Conservation (phyloP, 2,329 filamentous ascomycete species). For the Pseudogymnoascus destructans region DNA sequence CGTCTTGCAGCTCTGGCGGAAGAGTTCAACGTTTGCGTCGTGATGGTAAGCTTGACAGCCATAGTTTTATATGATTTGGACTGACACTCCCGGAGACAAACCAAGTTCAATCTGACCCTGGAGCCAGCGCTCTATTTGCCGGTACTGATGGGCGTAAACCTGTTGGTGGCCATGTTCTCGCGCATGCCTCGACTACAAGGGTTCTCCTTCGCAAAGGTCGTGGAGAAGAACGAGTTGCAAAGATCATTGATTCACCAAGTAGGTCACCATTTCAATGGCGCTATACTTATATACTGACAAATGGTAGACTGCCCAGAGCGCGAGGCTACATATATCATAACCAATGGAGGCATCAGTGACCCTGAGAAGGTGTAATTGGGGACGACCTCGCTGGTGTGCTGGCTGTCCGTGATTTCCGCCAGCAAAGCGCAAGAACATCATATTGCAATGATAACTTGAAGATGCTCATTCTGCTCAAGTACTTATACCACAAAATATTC, state of each 20-base stretch:
- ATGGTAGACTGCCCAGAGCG: slow-evolving; percentile 51
- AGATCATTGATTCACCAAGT: slow-evolving; percentile 56
- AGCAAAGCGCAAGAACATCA: not conserved
- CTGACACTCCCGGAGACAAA: slow-evolving; percentile 40
- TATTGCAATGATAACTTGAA: slow-evolving; percentile 1
- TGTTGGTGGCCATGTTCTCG: slow-evolving; percentile 53
- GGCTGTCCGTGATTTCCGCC: not conserved
- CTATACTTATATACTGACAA: not conserved
- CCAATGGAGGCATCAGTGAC: slow-evolving; percentile 54
- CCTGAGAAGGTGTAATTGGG: slow-evolving; percentile 42
- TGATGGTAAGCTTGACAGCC: slow-evolving; percentile 35
- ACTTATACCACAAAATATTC: slow-evolving; percentile 7
- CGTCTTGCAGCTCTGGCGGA: slow-evolving; percentile 53
- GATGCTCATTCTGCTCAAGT: slow-evolving; percentile 1
- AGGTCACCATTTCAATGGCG: slow-evolving; percentile 15
- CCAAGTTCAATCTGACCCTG: slow-evolving; percentile 58
- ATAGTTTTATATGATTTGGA: not conserved
- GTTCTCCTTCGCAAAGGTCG: slow-evolving; percentile 54
- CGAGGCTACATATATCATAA: slow-evolving; percentile 59
- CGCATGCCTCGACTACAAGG: slow-evolving; percentile 54
- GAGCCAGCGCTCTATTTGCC: slow-evolving; percentile 53
- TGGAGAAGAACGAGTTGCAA: slow-evolving; percentile 57
- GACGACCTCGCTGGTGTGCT: not conserved
- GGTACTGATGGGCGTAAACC: slow-evolving; percentile 56
- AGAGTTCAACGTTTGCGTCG: slow-evolving; percentile 54